Evolutionary conservation across 805 yeast genomes (phyloP).

Genomic region (Saturnispora diversa): DNA sequence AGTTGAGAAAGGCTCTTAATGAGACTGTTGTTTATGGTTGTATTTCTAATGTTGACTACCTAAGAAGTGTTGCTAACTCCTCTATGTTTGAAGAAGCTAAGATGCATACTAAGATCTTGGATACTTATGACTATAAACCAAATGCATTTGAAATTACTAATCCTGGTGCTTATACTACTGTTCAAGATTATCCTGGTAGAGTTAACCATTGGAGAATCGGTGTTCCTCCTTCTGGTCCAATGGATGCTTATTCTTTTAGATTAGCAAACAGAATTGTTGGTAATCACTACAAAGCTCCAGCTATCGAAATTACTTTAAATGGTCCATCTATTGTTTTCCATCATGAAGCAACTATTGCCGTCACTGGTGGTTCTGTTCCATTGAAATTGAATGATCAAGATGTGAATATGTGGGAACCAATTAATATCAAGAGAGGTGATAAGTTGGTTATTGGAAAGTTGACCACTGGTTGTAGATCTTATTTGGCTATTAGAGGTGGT

Average conservation of each 20-base stretch:
- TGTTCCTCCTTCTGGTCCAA: slow-evolving; percentile 98
- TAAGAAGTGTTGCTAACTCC: slow-evolving; percentile 78
- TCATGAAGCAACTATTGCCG: slow-evolving; percentile 63
- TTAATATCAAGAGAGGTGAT: slow-evolving; percentile 65
- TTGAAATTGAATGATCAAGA: slow-evolving; percentile 56
- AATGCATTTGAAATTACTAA: slow-evolving; percentile 74
- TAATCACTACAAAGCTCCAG: slow-evolving; percentile 74
- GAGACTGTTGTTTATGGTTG: slow-evolving; percentile 88
- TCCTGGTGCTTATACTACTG: slow-evolving; percentile 95
- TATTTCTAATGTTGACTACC: slow-evolving; percentile 81
- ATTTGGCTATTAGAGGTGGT: slow-evolving; percentile 86
- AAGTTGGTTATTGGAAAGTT: slow-evolving; percentile 75
- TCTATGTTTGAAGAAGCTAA: slow-evolving; percentile 74
- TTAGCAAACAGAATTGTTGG: slow-evolving; percentile 89
- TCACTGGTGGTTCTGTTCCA: slow-evolving; percentile 70
- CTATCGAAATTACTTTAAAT: slow-evolving; percentile 76
- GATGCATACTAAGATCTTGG: slow-evolving; percentile 83
- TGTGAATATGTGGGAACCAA: slow-evolving; percentile 64
- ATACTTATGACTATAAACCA: slow-evolving; percentile 70
- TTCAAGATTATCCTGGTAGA: slow-evolving; percentile 94
- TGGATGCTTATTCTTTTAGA: slow-evolving; percentile 89
- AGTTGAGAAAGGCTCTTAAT: slow-evolving; percentile 70
- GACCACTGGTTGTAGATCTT: slow-evolving; percentile 77
- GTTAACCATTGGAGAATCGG: slow-evolving; percentile 82
- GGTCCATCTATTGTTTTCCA: slow-evolving; percentile 89